Evolutionary conservation across 2,329 filamentous ascomycete species (phyloP), one percentile per base, ranked within the genome.

Genomic region (Ophiostoma novo-ulmi): DNA sequence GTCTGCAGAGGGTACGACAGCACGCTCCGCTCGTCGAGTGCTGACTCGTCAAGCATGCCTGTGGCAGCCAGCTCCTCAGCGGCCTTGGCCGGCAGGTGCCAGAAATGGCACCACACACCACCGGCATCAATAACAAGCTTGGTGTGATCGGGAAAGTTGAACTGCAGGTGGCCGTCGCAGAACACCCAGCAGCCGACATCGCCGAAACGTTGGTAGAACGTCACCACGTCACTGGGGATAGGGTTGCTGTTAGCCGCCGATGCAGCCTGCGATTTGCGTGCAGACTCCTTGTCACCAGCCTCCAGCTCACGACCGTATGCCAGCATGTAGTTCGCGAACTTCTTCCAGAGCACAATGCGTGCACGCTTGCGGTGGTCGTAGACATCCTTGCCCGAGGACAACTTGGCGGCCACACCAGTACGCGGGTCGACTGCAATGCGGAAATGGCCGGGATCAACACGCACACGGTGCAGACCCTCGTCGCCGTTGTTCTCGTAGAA

Each of bases 141-240:
- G 72, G 92, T 94, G 78, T 95, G 92, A 75, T 95, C 92, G 2
- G 92, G 91, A 78, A 95, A 95, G 80, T 95, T 94, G 80, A 94
- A 91, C 86, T 93, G 71, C 74, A 94, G 84, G 75, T 92, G 91
- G 2, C 92, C 92, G 77, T 94, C 91, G 70, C 86, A 87, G 76
- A 94, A 94, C 68, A 89, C 88, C 91, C 91, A 94, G 79, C 91
- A 90, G 20, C 91, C 91, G 39, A 94, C 91, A 75, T 91, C 91
- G 63, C 91, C 91, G 72, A 92, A 89, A 67, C 91, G 85, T 80
- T 94, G 91, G 77, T 94, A 94, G 75, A 94, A 94, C 0, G 89
- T 91, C 64, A 94, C 89, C 68, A 93, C 81, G 74, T 89, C 87
- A 52, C 82, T 80, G 52, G 81, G 79, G 41, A 86, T 77, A 76